Conservation (phyloP, 2,329 filamentous ascomycete species). For the Talaromyces sp. region DNA sequence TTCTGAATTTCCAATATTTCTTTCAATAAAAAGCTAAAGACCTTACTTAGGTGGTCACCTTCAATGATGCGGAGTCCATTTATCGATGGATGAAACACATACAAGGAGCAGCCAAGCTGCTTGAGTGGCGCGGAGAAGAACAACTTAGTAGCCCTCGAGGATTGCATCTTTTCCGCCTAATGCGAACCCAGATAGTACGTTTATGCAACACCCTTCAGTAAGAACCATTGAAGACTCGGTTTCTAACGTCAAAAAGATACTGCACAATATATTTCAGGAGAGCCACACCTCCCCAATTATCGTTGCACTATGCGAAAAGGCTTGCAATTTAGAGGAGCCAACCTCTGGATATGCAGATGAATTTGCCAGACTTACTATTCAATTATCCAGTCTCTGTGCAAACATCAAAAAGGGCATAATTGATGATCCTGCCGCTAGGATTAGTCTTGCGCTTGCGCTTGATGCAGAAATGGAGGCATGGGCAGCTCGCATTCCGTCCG, state of each 20-base stretch:
- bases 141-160: constrained; percentile 13
- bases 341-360: background rate
- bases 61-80: constrained; percentile 16
- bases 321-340: background rate
- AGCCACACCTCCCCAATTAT: background rate
- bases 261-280: background rate
- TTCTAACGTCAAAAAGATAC: too few relatives aligned
- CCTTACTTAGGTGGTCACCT: constrained; percentile 10
- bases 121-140: constrained; percentile 18
- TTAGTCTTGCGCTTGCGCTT: constrained; percentile 10
- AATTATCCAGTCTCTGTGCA: background rate
- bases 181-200: constrained; percentile 18
- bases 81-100: constrained; percentile 20
- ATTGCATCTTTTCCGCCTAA: constrained; percentile 14
- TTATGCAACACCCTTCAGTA: background rate
- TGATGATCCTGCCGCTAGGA: constrained; percentile 5
- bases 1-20: background rate
- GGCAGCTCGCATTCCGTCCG: constrained; percentile 3
- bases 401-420: background rate
- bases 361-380: background rate
- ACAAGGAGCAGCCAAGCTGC: constrained; percentile 17
- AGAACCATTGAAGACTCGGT: too few relatives aligned
- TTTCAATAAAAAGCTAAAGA: too few relatives aligned
- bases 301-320: background rate
- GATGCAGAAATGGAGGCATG: constrained; percentile 16